A percentile compares a stretch with the other conserved stretches of the same genome.
phyloP scores from a whole-genome alignment of 805 yeast genomes.

The Hermanozyma aechmeae region DNA sequence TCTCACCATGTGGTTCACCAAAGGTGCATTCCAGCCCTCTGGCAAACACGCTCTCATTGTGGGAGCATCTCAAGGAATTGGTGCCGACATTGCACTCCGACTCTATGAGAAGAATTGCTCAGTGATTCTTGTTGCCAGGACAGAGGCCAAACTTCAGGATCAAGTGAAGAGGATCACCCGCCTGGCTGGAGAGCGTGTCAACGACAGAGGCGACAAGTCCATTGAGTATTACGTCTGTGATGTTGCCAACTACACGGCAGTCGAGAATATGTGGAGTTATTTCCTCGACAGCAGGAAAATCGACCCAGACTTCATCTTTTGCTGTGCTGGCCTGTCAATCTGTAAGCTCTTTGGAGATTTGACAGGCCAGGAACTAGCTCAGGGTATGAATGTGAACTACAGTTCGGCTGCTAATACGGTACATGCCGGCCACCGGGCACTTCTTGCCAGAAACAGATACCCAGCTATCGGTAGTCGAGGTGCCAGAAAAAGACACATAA shows the following conservation, averaged over 20 bases:
- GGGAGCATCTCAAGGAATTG: slow-evolving; percentile 94
- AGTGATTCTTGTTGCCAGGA: slow-evolving; percentile 72
- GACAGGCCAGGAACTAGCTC: slow-evolving; percentile 44
- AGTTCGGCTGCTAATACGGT: slow-evolving; percentile 61
- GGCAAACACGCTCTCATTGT: slow-evolving; percentile 62
- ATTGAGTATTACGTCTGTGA: slow-evolving; percentile 40
- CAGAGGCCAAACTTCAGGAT: slow-evolving; percentile 44
- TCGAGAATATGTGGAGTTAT: slow-evolving; percentile 35
- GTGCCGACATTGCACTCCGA: slow-evolving; percentile 63
- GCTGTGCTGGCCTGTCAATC: slow-evolving; percentile 82
- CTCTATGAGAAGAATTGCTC: slow-evolving; percentile 47
- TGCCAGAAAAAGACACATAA: slow-evolving; percentile 44
- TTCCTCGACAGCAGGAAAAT: slow-evolving; percentile 11
- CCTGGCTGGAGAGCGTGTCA: slow-evolving; percentile 7
- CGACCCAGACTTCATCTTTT: slow-evolving; percentile 65
- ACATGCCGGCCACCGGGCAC: slow-evolving; percentile 49
- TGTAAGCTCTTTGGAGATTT: slow-evolving; percentile 74
- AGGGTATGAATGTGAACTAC: slow-evolving; percentile 64
- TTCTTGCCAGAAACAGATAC: slow-evolving; percentile 9
- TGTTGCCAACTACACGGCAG: slow-evolving; percentile 44
- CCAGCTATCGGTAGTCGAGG: too few species aligned
- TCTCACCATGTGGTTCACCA: slow-evolving; percentile 14
- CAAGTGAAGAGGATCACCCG: slow-evolving; percentile 38
- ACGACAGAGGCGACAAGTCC: background rate
- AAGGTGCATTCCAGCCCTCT: slow-evolving; percentile 21